These are phyloP conservation scores for Penicillium sp. DNA, from an alignment of 2,329 filamentous ascomycete genomes.

Conservation along the genomic window DNA sequence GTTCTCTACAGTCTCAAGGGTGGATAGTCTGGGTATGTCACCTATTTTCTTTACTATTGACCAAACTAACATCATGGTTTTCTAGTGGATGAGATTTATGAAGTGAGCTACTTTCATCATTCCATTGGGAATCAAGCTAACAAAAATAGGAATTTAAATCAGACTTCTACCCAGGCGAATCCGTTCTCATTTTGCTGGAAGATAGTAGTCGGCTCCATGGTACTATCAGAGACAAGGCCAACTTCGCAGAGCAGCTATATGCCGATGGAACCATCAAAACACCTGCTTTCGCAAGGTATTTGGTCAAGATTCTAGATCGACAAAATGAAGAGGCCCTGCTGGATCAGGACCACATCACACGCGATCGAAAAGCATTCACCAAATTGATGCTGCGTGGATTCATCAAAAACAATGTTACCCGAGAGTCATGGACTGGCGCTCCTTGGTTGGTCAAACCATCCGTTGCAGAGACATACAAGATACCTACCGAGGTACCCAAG, in stretches of 20 bases:
- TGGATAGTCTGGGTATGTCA: constrained; percentile 68
- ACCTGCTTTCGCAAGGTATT: constrained; percentile 72
- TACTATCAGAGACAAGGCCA: constrained; percentile 79
- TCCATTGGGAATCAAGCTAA: constrained; percentile 13
- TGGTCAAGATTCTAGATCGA: constrained; percentile 70
- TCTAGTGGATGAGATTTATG: constrained; percentile 51
- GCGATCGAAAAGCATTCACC: constrained; percentile 88
- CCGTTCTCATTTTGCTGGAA: constrained; percentile 69
- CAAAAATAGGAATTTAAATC: constrained; percentile 66
- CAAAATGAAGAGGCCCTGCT: constrained; percentile 72
- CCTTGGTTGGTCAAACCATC: constrained; percentile 92
- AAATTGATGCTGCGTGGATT: constrained; percentile 92
- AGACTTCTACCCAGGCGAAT: constrained; percentile 88
- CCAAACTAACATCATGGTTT: constrained; percentile 20
- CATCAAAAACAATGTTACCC: constrained; percentile 88
- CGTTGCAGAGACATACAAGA: constrained; percentile 78
- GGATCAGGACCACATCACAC: constrained; percentile 75
- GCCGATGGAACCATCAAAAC: constrained; percentile 69
- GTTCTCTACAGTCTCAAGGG: constrained; percentile 81
- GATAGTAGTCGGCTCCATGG: constrained; percentile 70
- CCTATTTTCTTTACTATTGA: not conserved
- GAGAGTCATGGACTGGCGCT: constrained; percentile 92
- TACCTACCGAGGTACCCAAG: constrained; percentile 80
- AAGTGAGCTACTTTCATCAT: constrained; percentile 38
- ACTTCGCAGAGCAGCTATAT: constrained; percentile 60